phyloP scores from a whole-genome alignment of 148 eudicot genomes.

The Fallopia convolvulus region DNA sequence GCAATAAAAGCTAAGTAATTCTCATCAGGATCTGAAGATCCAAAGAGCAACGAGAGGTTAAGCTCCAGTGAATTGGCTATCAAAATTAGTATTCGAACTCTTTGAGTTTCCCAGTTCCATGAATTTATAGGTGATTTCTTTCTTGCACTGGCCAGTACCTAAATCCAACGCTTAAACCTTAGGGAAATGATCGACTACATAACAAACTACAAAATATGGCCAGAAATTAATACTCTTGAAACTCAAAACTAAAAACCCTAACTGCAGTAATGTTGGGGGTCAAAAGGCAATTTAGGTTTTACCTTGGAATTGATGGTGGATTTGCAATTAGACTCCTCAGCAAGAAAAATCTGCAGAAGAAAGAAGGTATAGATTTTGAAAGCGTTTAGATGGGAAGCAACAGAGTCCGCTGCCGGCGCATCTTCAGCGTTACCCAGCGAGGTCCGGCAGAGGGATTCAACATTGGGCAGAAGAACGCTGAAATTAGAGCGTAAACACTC shows the following conservation, averaged over 20 bases:
- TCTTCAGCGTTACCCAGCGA: conserved; percentile 24
- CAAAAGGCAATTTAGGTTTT: conserved; percentile 6
- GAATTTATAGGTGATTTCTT: conserved; percentile 64
- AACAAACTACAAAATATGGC: not conserved
- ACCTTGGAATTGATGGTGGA: conserved; percentile 46
- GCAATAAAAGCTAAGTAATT: conserved; percentile 77
- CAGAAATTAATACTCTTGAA: conserved; percentile 1
- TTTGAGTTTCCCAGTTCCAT: conserved; percentile 92
- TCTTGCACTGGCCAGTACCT: conserved; percentile 56
- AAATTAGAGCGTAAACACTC: conserved; percentile 74
- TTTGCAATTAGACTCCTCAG: conserved; percentile 41
- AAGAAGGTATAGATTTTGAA: conserved; percentile 80
- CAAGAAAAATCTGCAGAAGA: conserved; percentile 53
- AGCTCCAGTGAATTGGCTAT: conserved; percentile 89
- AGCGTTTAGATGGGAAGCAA: conserved; percentile 76
- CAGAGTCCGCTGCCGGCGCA: conserved; percentile 31
- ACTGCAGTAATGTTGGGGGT: not conserved
- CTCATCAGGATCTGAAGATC: conserved; percentile 80
- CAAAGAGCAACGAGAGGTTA: conserved; percentile 83
- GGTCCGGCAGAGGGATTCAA: conserved; percentile 51
- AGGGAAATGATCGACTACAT: not conserved
- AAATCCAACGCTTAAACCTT: conserved; percentile 13
- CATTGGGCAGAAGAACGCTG: conserved; percentile 84
- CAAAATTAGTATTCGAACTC: conserved; percentile 60
- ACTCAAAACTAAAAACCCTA: not conserved